A percentile compares a stretch with the other conserved stretches of the same genome.
These are phyloP conservation scores for Teratosphaeriaceae sp. DNA, from an alignment of 2,329 filamentous ascomycete species.

Conservation along the genomic window DNA sequence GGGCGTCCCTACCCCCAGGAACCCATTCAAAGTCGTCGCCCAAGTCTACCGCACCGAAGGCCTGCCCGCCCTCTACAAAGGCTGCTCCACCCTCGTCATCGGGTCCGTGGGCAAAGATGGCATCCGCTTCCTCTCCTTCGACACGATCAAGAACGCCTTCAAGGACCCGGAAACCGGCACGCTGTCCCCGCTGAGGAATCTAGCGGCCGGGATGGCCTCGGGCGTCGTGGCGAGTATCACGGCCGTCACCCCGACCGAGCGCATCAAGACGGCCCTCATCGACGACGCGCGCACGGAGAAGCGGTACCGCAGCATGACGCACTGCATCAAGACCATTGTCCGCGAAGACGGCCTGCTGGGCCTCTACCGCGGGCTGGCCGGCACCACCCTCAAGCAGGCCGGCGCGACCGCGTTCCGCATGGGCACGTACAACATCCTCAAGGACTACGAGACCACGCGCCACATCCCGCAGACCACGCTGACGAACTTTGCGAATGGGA, in stretches of 20 bases:
- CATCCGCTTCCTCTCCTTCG: conserved; percentile 60
- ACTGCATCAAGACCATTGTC: conserved; percentile 46
- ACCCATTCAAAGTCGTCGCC: conserved; percentile 52
- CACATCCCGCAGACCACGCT: conserved; percentile 44
- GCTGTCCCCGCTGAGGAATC: conserved; percentile 49
- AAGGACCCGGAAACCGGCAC: conserved; percentile 50
- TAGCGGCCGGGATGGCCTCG: conserved; percentile 58
- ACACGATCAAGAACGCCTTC: conserved; percentile 55
- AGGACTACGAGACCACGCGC: conserved; percentile 48
- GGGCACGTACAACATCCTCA: conserved; percentile 57
- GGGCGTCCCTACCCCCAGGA: conserved; percentile 41
- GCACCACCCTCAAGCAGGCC: conserved; percentile 57
- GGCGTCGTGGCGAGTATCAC: conserved; percentile 56
- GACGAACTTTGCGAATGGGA: conserved; percentile 57
- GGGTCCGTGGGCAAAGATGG: conserved; percentile 59
- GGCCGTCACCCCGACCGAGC: conserved; percentile 62
- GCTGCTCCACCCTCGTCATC: conserved; percentile 54
- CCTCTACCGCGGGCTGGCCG: conserved; percentile 53
- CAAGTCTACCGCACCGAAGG: conserved; percentile 53
- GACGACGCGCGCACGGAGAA: conserved; percentile 50
- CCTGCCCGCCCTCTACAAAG: conserved; percentile 54
- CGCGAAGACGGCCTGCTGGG: conserved; percentile 47
- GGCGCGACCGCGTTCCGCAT: conserved; percentile 56
- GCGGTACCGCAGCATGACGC: conserved; percentile 44
- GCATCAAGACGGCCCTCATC: conserved; percentile 62